A percentile compares a stretch with the other conserved stretches of the same genome.
phyloP scores from a whole-genome alignment of 2,329 filamentous ascomycete species.

The Talaromyces piceae region DNA sequence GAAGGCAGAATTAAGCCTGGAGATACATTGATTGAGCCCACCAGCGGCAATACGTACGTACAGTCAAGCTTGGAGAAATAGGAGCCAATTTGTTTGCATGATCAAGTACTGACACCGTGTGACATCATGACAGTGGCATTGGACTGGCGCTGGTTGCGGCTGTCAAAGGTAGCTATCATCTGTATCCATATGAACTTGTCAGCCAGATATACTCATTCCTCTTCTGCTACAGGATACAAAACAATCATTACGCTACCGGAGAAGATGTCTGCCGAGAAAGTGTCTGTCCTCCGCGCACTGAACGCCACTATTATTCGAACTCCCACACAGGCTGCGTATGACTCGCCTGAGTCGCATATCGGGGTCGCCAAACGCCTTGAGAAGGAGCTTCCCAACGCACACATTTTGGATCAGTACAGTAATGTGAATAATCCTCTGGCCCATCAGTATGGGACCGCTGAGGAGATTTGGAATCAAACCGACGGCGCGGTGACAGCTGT shows the following conservation, averaged over 20 bases:
- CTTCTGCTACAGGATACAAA: constrained; percentile 64
- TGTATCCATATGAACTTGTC: background rate
- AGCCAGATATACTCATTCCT: background rate
- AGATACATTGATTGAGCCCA: constrained; percentile 95
- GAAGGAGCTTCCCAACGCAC: constrained; percentile 93
- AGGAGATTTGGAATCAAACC: constrained; percentile 94
- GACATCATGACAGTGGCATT: constrained; percentile 55
- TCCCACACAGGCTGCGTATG: constrained; percentile 89
- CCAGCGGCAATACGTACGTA: constrained; percentile 78
- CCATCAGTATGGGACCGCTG: constrained; percentile 87
- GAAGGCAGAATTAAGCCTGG: constrained; percentile 91
- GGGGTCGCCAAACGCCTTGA: constrained; percentile 83
- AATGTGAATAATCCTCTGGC: constrained; percentile 88
- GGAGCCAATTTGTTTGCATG: background rate
- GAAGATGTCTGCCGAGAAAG: constrained; percentile 99
- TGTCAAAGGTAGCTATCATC: constrained; percentile 58
- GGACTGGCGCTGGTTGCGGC: constrained; percentile 88
- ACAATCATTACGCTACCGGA: constrained; percentile 98
- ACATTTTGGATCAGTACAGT: constrained; percentile 94
- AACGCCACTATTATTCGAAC: constrained; percentile 97
- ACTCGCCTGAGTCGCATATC: constrained; percentile 93
- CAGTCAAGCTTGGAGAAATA: background rate
- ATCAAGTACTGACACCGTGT: background rate
- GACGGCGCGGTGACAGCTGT: constrained; percentile 72
- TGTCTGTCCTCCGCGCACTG: constrained; percentile 84